phyloP scores from a whole-genome alignment of 2,329 filamentous ascomycete genomes.

The Colletotrichum paranaense region DNA sequence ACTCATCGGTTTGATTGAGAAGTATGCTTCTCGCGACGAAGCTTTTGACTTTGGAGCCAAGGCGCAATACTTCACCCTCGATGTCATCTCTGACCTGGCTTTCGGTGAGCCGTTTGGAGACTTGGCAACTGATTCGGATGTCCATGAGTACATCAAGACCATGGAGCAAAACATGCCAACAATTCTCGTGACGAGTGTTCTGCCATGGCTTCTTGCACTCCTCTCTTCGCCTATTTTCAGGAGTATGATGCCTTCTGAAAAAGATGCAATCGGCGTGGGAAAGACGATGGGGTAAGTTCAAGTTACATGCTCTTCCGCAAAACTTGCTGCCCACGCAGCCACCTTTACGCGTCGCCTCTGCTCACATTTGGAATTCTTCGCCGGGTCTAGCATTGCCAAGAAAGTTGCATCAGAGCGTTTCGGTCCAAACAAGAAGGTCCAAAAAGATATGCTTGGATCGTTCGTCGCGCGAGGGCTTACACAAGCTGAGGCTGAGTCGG shows the following conservation, averaged over 20 bases:
- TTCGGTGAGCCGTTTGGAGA: constrained; percentile 62
- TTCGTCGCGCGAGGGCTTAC: constrained; percentile 53
- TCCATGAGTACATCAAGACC: constrained; percentile 59
- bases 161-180: constrained; percentile 55
- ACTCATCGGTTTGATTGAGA: constrained; percentile 56
- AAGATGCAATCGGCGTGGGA: constrained; percentile 51
- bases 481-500: constrained; percentile 55
- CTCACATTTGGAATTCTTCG: neutral
- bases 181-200: constrained; percentile 55
- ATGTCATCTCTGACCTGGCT: constrained; percentile 64
- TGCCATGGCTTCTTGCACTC: constrained; percentile 54
- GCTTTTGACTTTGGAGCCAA: constrained; percentile 59
- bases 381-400: constrained; percentile 50
- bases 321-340: too few species aligned
- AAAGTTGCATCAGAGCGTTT: constrained; percentile 58
- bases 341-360: neutral
- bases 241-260: constrained; percentile 52
- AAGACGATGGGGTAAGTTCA: constrained; percentile 56
- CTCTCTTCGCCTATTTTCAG: constrained; percentile 54
- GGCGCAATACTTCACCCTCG: constrained; percentile 63
- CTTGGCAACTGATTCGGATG: constrained; percentile 56
- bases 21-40: constrained; percentile 53
- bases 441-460: constrained; percentile 63
- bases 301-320: constrained; percentile 40
- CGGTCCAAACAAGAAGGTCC: constrained; percentile 51